Evolutionary conservation across 805 yeast species (phyloP).

Genomic region (Lipomyces anomalus): DNA sequence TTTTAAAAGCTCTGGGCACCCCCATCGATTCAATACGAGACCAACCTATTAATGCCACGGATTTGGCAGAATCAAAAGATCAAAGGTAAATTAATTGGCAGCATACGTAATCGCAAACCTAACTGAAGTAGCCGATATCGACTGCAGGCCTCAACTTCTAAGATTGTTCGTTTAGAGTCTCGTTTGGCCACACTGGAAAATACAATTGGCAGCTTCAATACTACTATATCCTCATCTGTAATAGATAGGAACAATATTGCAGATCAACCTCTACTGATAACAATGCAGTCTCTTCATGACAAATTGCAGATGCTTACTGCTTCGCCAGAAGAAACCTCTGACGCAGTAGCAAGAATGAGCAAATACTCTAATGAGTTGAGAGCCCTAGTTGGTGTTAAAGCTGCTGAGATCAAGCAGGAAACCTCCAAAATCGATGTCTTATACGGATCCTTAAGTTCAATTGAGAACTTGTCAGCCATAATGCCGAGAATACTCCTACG

Average conservation of each 20-base stretch:
- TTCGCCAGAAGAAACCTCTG: conserved; percentile 7
- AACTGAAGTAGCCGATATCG: no score
- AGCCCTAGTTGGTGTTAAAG: background rate
- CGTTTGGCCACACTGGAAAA: background rate
- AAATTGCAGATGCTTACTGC: conserved; percentile 1
- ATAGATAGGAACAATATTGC: no score
- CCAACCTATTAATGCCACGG: no score
- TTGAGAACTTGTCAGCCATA: conserved; percentile 8
- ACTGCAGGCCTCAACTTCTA: no score
- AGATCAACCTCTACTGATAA: background rate
- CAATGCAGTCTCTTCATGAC: background rate
- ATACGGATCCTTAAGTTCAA: conserved; percentile 5
- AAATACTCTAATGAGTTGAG: background rate
- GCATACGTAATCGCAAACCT: no score
- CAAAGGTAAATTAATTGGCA: no score
- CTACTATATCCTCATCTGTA: background rate
- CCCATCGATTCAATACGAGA: no score
- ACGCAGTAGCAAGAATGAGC: background rate
- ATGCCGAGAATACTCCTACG: conserved; percentile 15
- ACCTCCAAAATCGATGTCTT: conserved; percentile 3
- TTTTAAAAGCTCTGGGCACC: no score
- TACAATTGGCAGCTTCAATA: background rate
- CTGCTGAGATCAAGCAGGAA: background rate
- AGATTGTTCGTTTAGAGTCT: no score
- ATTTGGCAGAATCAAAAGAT: no score